These are phyloP conservation scores for Euclidium syriacum DNA, from an alignment of 345 rosid species.

Conservation along the genomic window DNA sequence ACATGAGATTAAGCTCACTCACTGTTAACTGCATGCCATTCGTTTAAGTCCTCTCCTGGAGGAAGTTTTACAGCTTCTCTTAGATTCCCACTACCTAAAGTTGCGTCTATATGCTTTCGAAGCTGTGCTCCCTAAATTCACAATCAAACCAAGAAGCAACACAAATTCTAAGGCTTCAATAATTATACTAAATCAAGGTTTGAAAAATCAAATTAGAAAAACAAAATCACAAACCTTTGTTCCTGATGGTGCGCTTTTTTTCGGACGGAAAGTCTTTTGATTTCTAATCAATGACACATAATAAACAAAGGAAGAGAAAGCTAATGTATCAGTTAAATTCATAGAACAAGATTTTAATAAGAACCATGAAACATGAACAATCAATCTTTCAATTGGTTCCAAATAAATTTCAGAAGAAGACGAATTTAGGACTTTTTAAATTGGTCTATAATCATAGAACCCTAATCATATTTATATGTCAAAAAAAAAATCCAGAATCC, in stretches of 20 bases:
- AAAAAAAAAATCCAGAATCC: not conserved
- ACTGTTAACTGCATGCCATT: slow-evolving; percentile 95
- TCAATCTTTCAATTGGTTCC: not conserved
- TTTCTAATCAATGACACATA: slow-evolving; percentile 46
- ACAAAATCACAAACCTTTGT: slow-evolving; percentile 68
- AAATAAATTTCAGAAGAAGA: not conserved
- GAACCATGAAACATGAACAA: not conserved
- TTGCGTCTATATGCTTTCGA: slow-evolving; percentile 88
- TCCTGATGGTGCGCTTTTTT: slow-evolving; percentile 84
- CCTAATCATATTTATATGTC: not conserved
- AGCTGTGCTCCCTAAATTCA: slow-evolving; percentile 82
- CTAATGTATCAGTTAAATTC: not conserved
- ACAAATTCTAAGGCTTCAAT: not conserved
- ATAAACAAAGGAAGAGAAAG: not conserved
- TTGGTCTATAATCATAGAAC: not conserved
- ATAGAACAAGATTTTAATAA: not conserved
- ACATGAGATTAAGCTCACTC: slow-evolving; percentile 6
- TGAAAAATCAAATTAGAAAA: not conserved
- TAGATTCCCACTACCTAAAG: slow-evolving; percentile 83
- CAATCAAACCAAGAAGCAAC: slow-evolving; percentile 17
- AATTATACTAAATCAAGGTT: not conserved
- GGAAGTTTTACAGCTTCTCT: slow-evolving; percentile 93
- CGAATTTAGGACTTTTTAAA: not conserved
- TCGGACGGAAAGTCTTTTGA: slow-evolving; percentile 84
- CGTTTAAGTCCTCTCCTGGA: slow-evolving; percentile 86